Conservation (phyloP, 1,139 yeast genomes). For the Maudiozyma humilis region DNA sequence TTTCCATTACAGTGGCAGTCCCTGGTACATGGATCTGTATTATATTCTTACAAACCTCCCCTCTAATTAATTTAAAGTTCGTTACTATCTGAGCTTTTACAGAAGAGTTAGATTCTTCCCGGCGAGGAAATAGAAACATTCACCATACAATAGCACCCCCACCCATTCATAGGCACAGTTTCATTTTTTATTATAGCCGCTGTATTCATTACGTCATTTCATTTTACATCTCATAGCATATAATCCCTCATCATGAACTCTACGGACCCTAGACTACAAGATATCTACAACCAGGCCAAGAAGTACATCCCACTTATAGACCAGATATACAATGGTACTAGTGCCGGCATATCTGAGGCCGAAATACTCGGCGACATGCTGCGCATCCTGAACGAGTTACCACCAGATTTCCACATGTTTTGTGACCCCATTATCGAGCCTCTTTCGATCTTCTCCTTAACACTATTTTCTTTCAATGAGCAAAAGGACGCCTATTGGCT, state of each 20-base stretch:
- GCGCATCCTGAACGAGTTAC: slow-evolving; percentile 22
- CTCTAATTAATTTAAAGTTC: too few relatives aligned
- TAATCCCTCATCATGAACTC: neutral
- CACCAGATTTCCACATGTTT: slow-evolving; percentile 41
- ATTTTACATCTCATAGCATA: neutral
- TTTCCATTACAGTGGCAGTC: too few relatives aligned
- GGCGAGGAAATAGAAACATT: too few relatives aligned
- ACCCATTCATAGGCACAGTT: too few relatives aligned
- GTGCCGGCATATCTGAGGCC: slow-evolving; percentile 24
- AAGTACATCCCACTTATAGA: slow-evolving; percentile 21
- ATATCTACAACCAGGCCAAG: slow-evolving; percentile 15
- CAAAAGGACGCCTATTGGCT: slow-evolving; percentile 39
- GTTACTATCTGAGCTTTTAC: too few relatives aligned
- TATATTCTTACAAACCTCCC: too few relatives aligned
- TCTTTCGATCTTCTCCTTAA: slow-evolving; percentile 45
- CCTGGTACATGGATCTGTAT: too few relatives aligned
- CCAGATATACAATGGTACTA: slow-evolving; percentile 24
- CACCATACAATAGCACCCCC: too few relatives aligned
- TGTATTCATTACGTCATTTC: neutral
- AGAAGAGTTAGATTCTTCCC: too few relatives aligned
- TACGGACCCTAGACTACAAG: slow-evolving; percentile 5
- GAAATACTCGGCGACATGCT: slow-evolving; percentile 26
- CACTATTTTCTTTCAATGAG: slow-evolving; percentile 52
- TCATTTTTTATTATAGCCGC: too few relatives aligned
- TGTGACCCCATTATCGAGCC: slow-evolving; percentile 45